Base-by-base conservation (phyloP, 257 asterid genomes). In the Solanum dulcamara region DNA sequence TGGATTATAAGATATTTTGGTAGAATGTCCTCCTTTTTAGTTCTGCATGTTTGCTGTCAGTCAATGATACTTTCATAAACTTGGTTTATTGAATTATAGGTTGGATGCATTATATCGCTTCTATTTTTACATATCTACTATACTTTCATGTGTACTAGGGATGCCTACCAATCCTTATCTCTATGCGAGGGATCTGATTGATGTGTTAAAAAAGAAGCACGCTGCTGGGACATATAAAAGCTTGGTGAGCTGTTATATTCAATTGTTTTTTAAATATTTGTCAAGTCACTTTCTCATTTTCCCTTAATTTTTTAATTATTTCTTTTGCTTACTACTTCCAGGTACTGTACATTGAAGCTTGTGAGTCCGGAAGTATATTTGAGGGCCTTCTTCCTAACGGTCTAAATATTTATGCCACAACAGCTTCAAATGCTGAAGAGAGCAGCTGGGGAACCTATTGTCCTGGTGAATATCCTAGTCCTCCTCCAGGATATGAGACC, bases 361-460 rank as follows among this genome's bases (percentile, higher is more conserved):
- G 99, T 75, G 99, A 97, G 89, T 22, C 98, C 24, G 99, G 99
- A 88, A 97, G 98, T 85, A 94, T 96, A 83, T 96, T 96, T 85
- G 99, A 96, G 85, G 99, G 98, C 85, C 95, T 96, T 82, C 94
- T 97, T 83, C 94, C 98, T 26, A 87, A 91, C 81, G 97, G 91
- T 88, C 84, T 95, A 85, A 94, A 97, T 87, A 93, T 96, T 81
- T 96, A 96, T 84, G 98, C 96, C 38, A 95, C 98, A 44, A 97
- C 99, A 60, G 99, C 99, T 46, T 94, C 99, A 84, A 93, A 95
- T 84, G 96, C 99, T 6, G 93, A 87, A 24, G 99, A 97, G 92
- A 94, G 95, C 87, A 97, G 99, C 87, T 97, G 95, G 95, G 99
- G 94, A 83, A 97, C 98, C 84, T 97, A 97, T 85, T 97, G 99